phyloP scores from a whole-genome alignment of 1,284 basidiomycete species.

The Golubevia pallescens region DNA sequence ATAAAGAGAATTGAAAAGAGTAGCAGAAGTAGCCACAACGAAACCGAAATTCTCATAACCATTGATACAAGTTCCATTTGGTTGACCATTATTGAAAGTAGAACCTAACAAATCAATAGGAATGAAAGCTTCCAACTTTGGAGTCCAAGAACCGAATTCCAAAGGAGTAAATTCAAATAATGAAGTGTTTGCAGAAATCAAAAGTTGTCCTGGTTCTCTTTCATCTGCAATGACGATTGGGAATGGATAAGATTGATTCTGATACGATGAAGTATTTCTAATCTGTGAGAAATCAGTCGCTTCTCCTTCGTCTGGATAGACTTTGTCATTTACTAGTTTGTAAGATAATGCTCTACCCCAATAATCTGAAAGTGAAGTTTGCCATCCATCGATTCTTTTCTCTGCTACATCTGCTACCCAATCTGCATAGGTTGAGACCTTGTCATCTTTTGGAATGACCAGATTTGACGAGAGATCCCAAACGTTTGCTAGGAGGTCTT shows the following conservation, averaged over 20 bases:
- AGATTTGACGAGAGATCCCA: slow-evolving; percentile 67
- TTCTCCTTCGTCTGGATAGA: slow-evolving; percentile 40
- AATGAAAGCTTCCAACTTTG: slow-evolving; percentile 43
- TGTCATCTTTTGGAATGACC: slow-evolving; percentile 65
- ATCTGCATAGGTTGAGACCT: slow-evolving; percentile 65
- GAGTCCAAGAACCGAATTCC: slow-evolving; percentile 68
- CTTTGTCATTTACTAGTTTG: slow-evolving; percentile 46
- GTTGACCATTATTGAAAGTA: slow-evolving; percentile 33
- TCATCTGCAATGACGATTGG: slow-evolving; percentile 68
- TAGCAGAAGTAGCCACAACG: slow-evolving; percentile 66
- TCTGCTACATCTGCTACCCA: slow-evolving; percentile 59
- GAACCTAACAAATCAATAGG: slow-evolving; percentile 56
- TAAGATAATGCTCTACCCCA: slow-evolving; percentile 48
- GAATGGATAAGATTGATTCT: slow-evolving; percentile 39
- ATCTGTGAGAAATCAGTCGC: slow-evolving; percentile 3
- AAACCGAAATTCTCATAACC: slow-evolving; percentile 56
- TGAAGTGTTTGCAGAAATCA: slow-evolving; percentile 66
- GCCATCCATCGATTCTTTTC: slow-evolving; percentile 60
- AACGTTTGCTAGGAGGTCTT: slow-evolving; percentile 36
- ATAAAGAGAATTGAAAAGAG: slow-evolving; percentile 41
- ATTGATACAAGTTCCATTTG: slow-evolving; percentile 25
- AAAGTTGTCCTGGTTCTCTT: slow-evolving; percentile 65
- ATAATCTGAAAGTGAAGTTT: slow-evolving; percentile 48
- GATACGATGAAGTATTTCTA: slow-evolving; percentile 36
- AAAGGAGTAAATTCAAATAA: slow-evolving; percentile 67